A percentile compares a stretch with the other conserved stretches of the same genome.
phyloP scores from a whole-genome alignment of 805 yeast species.

The Saccharomycopsis guyanensis region DNA sequence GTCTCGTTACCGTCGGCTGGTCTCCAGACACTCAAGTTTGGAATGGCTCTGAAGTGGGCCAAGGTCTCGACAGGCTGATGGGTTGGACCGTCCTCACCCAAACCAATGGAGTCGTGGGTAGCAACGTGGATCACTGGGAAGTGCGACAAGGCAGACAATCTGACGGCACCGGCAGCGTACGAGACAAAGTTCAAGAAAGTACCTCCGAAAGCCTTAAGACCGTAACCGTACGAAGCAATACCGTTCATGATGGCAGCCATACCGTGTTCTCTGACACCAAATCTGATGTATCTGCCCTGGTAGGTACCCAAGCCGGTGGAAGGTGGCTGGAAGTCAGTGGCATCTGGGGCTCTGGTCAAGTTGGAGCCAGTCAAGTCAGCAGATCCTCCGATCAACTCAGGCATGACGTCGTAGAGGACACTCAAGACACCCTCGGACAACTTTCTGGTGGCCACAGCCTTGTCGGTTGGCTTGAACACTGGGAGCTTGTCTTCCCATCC shows the following conservation, averaged over 20 bases:
- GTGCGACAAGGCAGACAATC: conserved; percentile 77
- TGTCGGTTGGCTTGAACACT: conserved; percentile 65
- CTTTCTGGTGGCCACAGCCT: conserved; percentile 90
- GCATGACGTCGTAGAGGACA: conserved; percentile 53
- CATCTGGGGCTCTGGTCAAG: conserved; percentile 79
- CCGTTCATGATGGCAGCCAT: conserved; percentile 99
- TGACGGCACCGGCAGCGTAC: conserved; percentile 80
- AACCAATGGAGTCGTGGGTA: conserved; percentile 84
- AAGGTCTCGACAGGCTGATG: conserved; percentile 88
- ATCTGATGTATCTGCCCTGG: conserved; percentile 90
- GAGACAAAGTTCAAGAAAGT: conserved; percentile 92
- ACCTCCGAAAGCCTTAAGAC: conserved; percentile 89
- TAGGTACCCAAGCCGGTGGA: conserved; percentile 73
- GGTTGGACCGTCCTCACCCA: conserved; percentile 92
- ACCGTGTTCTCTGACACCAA: conserved; percentile 98
- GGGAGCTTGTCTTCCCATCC: conserved; percentile 80
- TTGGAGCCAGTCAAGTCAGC: conserved; percentile 98
- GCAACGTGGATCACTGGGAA: conserved; percentile 84
- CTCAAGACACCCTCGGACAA: conserved; percentile 75
- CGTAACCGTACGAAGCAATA: conserved; percentile 81
- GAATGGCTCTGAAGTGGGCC: conserved; percentile 79
- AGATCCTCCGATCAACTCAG: conserved; percentile 95
- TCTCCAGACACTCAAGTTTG: conserved; percentile 82
- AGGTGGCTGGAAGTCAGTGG: conserved; percentile 90
- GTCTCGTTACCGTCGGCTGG: conserved; percentile 91